Conservation (phyloP, 345 rosid species). For the Alliaria petiolata region DNA sequence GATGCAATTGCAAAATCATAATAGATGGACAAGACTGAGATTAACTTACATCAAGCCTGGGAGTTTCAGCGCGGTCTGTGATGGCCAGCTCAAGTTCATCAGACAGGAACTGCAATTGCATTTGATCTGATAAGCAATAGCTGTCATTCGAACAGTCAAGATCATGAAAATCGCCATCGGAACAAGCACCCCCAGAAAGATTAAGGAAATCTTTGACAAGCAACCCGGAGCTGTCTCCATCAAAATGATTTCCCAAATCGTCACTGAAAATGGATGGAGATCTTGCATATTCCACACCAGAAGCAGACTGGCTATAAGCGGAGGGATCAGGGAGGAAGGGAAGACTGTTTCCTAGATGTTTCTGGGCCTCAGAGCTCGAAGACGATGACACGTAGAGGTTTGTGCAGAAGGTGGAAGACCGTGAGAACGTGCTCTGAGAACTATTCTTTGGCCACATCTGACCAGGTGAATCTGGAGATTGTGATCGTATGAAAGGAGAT, state of each 20-base stretch:
- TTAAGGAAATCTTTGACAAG: slow-evolving; percentile 52
- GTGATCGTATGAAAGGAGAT: slow-evolving; percentile 40
- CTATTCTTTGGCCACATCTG: slow-evolving; percentile 38
- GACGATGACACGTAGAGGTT: slow-evolving; percentile 74
- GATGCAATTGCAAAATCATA: slow-evolving; percentile 11
- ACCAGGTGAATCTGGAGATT: slow-evolving; percentile 40
- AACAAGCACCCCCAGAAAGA: slow-evolving; percentile 48
- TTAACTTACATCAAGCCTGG: slow-evolving; percentile 71
- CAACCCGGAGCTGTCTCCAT: slow-evolving; percentile 43
- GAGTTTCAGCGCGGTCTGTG: slow-evolving; percentile 74
- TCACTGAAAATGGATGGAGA: slow-evolving; percentile 51
- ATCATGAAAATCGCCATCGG: slow-evolving; percentile 51
- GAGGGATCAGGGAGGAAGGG: slow-evolving; percentile 83
- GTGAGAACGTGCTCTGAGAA: slow-evolving; percentile 48
- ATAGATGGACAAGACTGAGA: background rate
- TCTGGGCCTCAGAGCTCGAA: slow-evolving; percentile 55
- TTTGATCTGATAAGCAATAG: slow-evolving; percentile 51
- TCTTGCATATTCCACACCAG: slow-evolving; percentile 48
- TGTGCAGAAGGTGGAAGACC: slow-evolving; percentile 82
- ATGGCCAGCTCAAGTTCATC: slow-evolving; percentile 81
- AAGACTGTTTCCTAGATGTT: slow-evolving; percentile 53
- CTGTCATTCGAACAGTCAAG: slow-evolving; percentile 40
- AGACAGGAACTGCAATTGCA: slow-evolving; percentile 75
- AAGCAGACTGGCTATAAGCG: slow-evolving; percentile 42
- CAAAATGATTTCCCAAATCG: slow-evolving; percentile 43